phyloP scores from a whole-genome alignment of 352 stramenopile species.

The Pythium diclinum region DNA sequence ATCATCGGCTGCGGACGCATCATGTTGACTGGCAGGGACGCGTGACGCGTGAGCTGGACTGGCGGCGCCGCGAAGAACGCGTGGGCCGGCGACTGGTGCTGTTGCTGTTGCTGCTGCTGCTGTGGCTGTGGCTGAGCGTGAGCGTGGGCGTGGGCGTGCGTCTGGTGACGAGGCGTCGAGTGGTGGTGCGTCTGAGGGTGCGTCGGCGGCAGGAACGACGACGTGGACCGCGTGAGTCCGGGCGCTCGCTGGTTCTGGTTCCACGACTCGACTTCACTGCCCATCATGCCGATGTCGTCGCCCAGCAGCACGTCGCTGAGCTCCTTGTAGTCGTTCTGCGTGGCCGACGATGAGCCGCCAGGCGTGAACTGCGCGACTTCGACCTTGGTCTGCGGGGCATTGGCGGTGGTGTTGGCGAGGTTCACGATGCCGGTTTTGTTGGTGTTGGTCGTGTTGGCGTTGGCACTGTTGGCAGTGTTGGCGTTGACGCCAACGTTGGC shows the following conservation, averaged over 20 bases:
- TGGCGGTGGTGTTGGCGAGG: background rate
- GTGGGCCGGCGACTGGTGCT: constrained; percentile 13
- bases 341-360: constrained; percentile 14
- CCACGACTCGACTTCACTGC: constrained; percentile 60
- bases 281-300: constrained; percentile 67
- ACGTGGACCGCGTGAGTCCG: constrained; percentile 15
- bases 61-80: constrained; percentile 44
- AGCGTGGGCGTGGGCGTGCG: constrained; percentile 17
- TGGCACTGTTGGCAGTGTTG: background rate
- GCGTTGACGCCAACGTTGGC: background rate
- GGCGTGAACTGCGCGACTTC: constrained; percentile 24
- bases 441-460: background rate
- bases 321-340: constrained; percentile 23
- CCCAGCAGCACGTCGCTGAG: constrained; percentile 55
- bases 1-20: constrained; percentile 36
- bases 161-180: constrained; percentile 34
- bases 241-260: constrained; percentile 13
- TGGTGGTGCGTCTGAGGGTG: constrained; percentile 15
- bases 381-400: constrained; percentile 12
- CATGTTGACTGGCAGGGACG: constrained; percentile 57
- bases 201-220: constrained; percentile 23
- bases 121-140: constrained; percentile 16
- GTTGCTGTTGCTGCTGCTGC: constrained; percentile 17
- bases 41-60: constrained; percentile 61
- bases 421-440: background rate